These are phyloP conservation scores for Plasmodium gonderi DNA, from an alignment of 169 alveolate species.

Conservation along the genomic window DNA sequence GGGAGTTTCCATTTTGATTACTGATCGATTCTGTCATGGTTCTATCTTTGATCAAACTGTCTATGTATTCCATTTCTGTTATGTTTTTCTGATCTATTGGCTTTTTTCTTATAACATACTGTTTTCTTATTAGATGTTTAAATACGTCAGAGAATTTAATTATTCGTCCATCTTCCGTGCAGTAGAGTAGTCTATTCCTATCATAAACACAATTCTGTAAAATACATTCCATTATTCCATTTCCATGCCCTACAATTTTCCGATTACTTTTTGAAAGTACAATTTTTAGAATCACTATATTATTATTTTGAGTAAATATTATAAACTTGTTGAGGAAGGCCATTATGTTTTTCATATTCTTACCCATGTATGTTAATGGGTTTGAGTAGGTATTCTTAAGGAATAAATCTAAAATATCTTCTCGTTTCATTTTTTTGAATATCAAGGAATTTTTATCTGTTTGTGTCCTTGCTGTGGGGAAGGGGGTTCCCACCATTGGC, in stretches of 20 bases:
- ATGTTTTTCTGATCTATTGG: neutral
- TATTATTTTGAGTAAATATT: slow-evolving; percentile 35
- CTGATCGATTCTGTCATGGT: neutral
- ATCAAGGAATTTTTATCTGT: neutral
- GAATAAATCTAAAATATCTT: slow-evolving; percentile 22
- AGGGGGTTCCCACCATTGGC: neutral
- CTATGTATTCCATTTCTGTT: slow-evolving; percentile 39
- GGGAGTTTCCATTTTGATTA: neutral
- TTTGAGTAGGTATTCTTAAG: neutral
- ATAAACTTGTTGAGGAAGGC: slow-evolving; percentile 32
- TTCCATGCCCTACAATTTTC: neutral
- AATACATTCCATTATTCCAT: neutral
- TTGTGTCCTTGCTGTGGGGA: neutral
- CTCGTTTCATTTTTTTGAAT: slow-evolving; percentile 24
- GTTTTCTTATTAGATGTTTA: neutral
- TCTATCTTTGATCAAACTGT: neutral
- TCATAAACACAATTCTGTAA: neutral
- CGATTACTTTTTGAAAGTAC: neutral
- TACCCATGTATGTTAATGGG: slow-evolving; percentile 16
- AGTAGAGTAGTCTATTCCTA: neutral
- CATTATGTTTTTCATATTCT: slow-evolving; percentile 27
- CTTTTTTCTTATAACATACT: neutral
- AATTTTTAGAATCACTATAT: slow-evolving; percentile 15
- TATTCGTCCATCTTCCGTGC: neutral
- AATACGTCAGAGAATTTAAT: slow-evolving; percentile 16